These are phyloP conservation scores for Aspergillus campestris DNA, from an alignment of 495 filamentous ascomycete species.

Conservation along the genomic window DNA sequence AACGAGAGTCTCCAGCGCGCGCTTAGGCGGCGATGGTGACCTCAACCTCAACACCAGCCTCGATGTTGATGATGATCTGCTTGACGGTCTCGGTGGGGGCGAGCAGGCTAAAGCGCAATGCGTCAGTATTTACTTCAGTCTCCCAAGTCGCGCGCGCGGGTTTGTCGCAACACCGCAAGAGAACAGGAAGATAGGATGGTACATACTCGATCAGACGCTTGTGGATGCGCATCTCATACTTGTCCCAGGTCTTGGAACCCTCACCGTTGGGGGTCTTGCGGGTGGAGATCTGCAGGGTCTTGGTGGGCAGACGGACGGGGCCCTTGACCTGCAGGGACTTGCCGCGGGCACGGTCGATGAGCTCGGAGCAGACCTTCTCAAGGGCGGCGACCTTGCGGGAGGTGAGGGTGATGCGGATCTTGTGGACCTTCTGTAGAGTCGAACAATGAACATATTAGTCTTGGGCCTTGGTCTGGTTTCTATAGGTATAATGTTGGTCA, in stretches of 20 bases:
- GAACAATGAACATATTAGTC: constrained; percentile 6
- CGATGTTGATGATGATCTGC: constrained; percentile 99
- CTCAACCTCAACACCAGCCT: constrained; percentile 99
- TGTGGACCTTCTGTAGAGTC: constrained; percentile 73
- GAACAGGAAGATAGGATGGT: background rate
- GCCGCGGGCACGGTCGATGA: constrained; percentile 96
- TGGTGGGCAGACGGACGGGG: constrained; percentile 97
- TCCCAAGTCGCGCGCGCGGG: too few species aligned
- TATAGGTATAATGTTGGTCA: constrained; percentile 9
- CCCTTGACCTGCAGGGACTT: constrained; percentile 99
- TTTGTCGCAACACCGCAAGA: too few species aligned
- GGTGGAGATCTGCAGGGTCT: constrained; percentile 92
- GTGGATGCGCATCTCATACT: constrained; percentile 98
- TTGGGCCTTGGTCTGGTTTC: background rate
- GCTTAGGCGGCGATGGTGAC: constrained; percentile 96
- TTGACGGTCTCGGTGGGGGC: constrained; percentile 99
- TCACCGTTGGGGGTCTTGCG: constrained; percentile 97
- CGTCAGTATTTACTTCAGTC: constrained; percentile 7
- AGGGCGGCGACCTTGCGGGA: constrained; percentile 84
- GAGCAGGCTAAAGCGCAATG: constrained; percentile 56
- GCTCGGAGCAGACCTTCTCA: constrained; percentile 97
- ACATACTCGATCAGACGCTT: constrained; percentile 93
- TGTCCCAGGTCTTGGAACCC: constrained; percentile 99
- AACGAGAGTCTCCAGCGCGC: constrained; percentile 4
- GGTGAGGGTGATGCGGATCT: constrained; percentile 97